Conservation (phyloP, 306 rosid species). For the Cajanus cajan region DNA sequence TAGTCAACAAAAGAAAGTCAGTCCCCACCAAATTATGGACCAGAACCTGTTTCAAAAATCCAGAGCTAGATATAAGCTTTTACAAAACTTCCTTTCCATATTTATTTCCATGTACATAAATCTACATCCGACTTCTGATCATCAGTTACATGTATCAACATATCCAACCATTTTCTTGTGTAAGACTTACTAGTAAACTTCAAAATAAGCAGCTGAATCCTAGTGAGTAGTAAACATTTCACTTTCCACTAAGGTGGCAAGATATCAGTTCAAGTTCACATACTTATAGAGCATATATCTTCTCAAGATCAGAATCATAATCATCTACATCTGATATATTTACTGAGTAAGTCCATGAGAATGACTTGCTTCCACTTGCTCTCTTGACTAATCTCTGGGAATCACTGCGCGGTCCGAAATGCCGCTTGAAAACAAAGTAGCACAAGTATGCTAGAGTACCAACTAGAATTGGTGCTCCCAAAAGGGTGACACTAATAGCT, state of each 20-base stretch:
- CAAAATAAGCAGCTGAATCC: slow-evolving; percentile 12
- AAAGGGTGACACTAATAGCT: slow-evolving; percentile 65
- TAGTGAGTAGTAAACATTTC: background rate
- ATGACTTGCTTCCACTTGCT: slow-evolving; percentile 78
- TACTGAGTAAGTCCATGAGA: slow-evolving; percentile 83
- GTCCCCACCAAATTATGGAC: background rate
- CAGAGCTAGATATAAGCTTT: background rate
- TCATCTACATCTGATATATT: slow-evolving; percentile 69
- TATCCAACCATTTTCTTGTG: background rate
- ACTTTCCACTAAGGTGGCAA: background rate
- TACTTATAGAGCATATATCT: slow-evolving; percentile 65
- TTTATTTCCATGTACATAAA: slow-evolving; percentile 25
- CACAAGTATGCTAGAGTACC: slow-evolving; percentile 86
- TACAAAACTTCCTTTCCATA: background rate
- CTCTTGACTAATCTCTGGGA: slow-evolving; percentile 71
- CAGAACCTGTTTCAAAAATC: background rate
- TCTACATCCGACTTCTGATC: background rate
- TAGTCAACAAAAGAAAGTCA: background rate
- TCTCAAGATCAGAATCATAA: slow-evolving; percentile 66
- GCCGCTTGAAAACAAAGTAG: slow-evolving; percentile 74
- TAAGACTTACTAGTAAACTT: background rate
- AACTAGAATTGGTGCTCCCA: slow-evolving; percentile 71
- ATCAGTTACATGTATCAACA: background rate
- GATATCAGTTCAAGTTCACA: background rate
- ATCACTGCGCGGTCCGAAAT: slow-evolving; percentile 58